Evolutionary conservation across 208 protist species (phyloP).

Genomic region (Trichomonas vaginalis): DNA sequence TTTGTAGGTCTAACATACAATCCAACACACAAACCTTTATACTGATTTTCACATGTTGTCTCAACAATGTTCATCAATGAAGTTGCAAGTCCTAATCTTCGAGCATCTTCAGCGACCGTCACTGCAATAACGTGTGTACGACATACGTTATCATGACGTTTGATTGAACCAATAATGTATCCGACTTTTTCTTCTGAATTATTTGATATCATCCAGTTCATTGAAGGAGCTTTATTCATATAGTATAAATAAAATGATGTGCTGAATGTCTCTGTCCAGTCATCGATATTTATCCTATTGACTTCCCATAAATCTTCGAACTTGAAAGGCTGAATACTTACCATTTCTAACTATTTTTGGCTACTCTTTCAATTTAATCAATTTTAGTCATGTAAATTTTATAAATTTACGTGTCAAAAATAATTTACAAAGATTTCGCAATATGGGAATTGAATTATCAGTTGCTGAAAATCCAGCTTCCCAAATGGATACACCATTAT

Average conservation of each 20-base stretch:
- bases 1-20: not conserved
- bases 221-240: not conserved
- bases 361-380: not conserved
- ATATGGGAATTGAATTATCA: not conserved
- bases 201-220: not conserved
- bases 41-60: not conserved
- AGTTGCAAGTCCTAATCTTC: constrained; percentile 8
- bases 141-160: not conserved
- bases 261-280: constrained; percentile 3
- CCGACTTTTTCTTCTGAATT: not conserved
- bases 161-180: constrained; percentile 5
- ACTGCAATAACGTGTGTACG: constrained; percentile 13
- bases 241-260: constrained; percentile 12
- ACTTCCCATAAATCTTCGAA: not conserved
- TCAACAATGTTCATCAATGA: not conserved
- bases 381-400: not conserved
- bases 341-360: not conserved
- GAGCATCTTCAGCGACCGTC: constrained; percentile 1
- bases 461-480: not conserved
- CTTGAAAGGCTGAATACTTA: not conserved
- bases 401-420: not conserved
- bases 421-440: not conserved
- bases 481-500: not conserved
- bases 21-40: not conserved
- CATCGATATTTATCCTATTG: not conserved